Base-by-base conservation (phyloP, 2,329 filamentous ascomycete genomes). In the Chaetomium olivaceum region DNA sequence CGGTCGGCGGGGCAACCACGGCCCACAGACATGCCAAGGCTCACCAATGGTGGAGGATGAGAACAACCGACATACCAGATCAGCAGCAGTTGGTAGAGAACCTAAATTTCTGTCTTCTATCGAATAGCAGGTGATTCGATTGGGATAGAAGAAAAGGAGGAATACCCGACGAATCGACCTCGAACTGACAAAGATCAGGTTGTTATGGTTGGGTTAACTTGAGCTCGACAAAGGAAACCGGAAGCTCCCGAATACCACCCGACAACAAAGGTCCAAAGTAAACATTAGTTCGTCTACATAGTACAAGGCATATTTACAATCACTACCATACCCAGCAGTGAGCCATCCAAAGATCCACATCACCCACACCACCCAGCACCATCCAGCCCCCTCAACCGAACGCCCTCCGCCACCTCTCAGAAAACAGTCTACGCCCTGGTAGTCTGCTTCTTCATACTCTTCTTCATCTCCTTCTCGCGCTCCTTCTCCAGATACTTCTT, bases 401-500 rank as follows among this genome's bases (percentile, higher is more conserved):
- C 39, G 16, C 39, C 39, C 16, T 2, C 36, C 36, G 1, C 16
- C n/a, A n/a, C n/a, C n/a, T n/a, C n/a, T n/a, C n/a, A n/a, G 14
- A 36, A 19, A 4, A 6, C 23, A 36, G 21, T 16, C 39, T 79
- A 87, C 33, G 76, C 85, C 48, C 85, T 80, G 70, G 81, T 76
- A 7, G 84, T 87, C 76, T 80, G 78, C 78, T 81, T 85, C 80
- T 84, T 87, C 70, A 81, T 78, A 33, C 77, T 77, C 77, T 81
- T 84, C 73, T 84, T 83, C 74, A 84, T 66, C 78, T 90, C 89
- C 84, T 89, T 91, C 76, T 92, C 89, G 72, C 84, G 87, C 83
- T 94, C 91, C 78, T 88, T 90, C 72, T 93, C 91, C 63, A 94
- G 83, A 76, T 88, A 94, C 80, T 92, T 93, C 82, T 91, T 91